These are phyloP conservation scores for Mucor piriformis DNA, from an alignment of 371 early-diverging fungal genomes.

Conservation along the genomic window DNA sequence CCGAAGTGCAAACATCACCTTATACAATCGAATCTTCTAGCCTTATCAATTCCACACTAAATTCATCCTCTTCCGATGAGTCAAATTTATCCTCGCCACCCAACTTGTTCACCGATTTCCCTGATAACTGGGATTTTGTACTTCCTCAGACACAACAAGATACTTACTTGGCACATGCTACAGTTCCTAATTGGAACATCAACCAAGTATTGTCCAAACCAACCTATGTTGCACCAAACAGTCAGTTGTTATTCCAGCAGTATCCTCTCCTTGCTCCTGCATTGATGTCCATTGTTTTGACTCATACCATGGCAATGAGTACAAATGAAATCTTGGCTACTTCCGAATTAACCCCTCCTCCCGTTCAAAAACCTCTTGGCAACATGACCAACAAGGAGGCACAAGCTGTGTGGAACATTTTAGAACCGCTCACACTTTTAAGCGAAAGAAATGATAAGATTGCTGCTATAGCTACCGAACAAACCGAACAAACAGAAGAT, in stretches of 20 bases:
- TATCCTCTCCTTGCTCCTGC: slow-evolving; percentile 51
- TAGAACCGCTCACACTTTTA: slow-evolving; percentile 19
- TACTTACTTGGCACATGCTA: slow-evolving; percentile 43
- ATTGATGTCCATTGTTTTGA: slow-evolving; percentile 47
- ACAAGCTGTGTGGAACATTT: slow-evolving; percentile 20
- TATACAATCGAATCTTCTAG: slow-evolving; percentile 12
- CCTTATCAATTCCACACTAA: slow-evolving; percentile 12
- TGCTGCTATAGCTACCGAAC: background rate
- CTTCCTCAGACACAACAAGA: slow-evolving; percentile 19
- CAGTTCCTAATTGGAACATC: slow-evolving; percentile 49
- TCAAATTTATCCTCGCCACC: slow-evolving; percentile 34
- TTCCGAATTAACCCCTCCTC: slow-evolving; percentile 25
- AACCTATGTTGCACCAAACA: background rate
- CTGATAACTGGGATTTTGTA: slow-evolving; percentile 32
- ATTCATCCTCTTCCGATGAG: slow-evolving; percentile 26
- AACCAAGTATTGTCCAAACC: slow-evolving; percentile 31
- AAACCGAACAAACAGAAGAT: background rate
- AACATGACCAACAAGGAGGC: slow-evolving; percentile 21
- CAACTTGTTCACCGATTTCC: slow-evolving; percentile 20
- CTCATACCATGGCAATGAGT: slow-evolving; percentile 51
- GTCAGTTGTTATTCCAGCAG: slow-evolving; percentile 10
- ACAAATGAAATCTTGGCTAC: slow-evolving; percentile 34
- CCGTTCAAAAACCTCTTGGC: background rate
- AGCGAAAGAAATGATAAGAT: slow-evolving; percentile 18
- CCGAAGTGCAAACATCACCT: slow-evolving; percentile 4